Base-by-base conservation (phyloP, 352 stramenopile genomes). In the Thraustotheca clavata region DNA sequence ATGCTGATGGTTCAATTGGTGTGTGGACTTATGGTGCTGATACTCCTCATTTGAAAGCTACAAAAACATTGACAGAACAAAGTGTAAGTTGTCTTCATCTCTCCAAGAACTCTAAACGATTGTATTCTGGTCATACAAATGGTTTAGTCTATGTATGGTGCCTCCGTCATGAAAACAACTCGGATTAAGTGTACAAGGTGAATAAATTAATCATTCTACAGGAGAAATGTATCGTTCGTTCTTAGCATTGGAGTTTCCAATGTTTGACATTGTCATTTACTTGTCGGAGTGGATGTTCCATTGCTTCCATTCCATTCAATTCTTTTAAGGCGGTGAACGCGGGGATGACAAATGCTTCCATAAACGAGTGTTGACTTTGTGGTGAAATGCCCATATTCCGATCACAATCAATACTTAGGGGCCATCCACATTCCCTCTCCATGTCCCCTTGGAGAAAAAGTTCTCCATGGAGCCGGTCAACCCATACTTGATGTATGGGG, bases 401-500 rank as follows among this genome's bases (percentile, higher is more conserved):
- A 46, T 65, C 57, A 12, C 57, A 38, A 18, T 54, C 29, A 1
- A 43, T 4, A 9, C 27, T 24, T 5, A 54, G 26, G 11, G 36
- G 20, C 57, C 57, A 65, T 18, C 57, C 57, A 26, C 46, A 46
- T 20, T 31, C 27, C 26, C 69, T 59, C 54, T 91, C 83, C 35
- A 88, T 50, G 50, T 88, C 77, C 8, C 80, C 83, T 61, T 92
- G 80, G 33, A 75, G 67, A 55, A 86, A 89, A 49, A 80, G 71
- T 72, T 92, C 83, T 50, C 86, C 74, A 41, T 79, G 85, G 7
- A 92, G 78, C 16, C 79, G 76, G 38, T 73, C 68, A 14, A 92
- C 83, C 83, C 83, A 92, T 70, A 85, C 83, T 67, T 77, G 59
- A 67, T 92, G 83, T 62, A 87, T 79, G 14, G 32, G 59, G 40